phyloP scores from a whole-genome alignment of 148 eudicot genomes.

The Bassia scoparia region DNA sequence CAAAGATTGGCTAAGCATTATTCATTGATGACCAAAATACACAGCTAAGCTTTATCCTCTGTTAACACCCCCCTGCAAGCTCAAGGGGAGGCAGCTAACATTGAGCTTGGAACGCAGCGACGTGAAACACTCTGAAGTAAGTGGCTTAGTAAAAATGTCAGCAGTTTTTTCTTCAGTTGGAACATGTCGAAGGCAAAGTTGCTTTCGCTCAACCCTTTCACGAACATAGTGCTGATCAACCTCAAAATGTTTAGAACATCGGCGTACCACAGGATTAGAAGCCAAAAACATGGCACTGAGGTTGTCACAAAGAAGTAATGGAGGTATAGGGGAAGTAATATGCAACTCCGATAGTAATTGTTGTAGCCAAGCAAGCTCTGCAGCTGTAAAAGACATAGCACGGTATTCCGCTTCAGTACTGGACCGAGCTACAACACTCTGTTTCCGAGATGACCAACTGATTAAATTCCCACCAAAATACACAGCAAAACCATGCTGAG shows the following conservation, averaged over 20 bases:
- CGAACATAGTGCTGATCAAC: not conserved
- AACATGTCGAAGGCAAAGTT: no score
- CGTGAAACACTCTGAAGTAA: not conserved
- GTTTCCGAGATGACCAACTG: no score
- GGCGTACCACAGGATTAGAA: not conserved
- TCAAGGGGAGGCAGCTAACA: not conserved
- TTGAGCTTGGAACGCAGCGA: not conserved
- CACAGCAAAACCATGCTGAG: no score
- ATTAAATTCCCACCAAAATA: no score
- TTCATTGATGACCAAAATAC: no score
- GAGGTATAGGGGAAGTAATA: not conserved
- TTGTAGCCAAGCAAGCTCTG: not conserved
- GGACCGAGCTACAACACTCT: no score
- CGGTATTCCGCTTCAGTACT: no score
- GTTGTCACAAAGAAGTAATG: not conserved
- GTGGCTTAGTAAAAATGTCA: not conserved
- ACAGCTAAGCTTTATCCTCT: no score
- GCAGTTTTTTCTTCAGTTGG: no score
- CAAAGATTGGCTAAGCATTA: no score
- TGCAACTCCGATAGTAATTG: not conserved
- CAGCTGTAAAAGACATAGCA: not conserved
- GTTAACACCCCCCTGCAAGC: no score
- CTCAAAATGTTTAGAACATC: not conserved
- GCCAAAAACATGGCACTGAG: not conserved
- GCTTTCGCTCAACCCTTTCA: not conserved